Evolutionary conservation across 208 protist species (phyloP).

Genomic region (Trypanosoma scelopori): DNA sequence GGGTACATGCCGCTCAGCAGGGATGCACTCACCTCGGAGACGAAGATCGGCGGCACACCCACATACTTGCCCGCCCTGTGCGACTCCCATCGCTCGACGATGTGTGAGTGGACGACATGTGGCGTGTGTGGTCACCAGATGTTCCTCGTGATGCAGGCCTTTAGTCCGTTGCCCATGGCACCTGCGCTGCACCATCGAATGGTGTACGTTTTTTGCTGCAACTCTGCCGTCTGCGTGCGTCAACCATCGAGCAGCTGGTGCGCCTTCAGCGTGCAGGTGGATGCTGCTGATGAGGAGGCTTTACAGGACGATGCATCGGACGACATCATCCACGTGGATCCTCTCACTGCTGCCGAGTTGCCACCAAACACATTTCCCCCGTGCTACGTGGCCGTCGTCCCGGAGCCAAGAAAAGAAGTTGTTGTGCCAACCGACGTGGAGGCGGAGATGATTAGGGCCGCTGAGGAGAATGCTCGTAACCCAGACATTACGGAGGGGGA

Average conservation of each 20-base stretch:
- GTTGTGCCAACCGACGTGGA: slow-evolving; percentile 66
- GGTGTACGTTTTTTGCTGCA: slow-evolving; percentile 85
- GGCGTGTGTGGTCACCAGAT: slow-evolving; percentile 64
- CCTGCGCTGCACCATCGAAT: slow-evolving; percentile 59
- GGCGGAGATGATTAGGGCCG: slow-evolving; percentile 56
- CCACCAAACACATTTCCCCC: slow-evolving; percentile 57
- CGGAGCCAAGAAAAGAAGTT: slow-evolving; percentile 61
- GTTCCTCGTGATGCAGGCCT: slow-evolving; percentile 77
- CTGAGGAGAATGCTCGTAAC: slow-evolving; percentile 44
- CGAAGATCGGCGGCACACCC: slow-evolving; percentile 70
- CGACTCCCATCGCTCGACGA: slow-evolving; percentile 29
- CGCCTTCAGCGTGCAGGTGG: slow-evolving; percentile 67
- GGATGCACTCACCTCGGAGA: slow-evolving; percentile 65
- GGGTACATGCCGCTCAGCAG: slow-evolving; percentile 61
- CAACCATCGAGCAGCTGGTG: slow-evolving; percentile 75
- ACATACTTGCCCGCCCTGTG: slow-evolving; percentile 53
- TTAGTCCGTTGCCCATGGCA: slow-evolving; percentile 55
- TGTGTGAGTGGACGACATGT: slow-evolving; percentile 67
- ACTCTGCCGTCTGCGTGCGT: slow-evolving; percentile 53
- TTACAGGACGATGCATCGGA: slow-evolving; percentile 44
- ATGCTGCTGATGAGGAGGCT: slow-evolving; percentile 37
- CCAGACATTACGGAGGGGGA: slow-evolving; percentile 46
- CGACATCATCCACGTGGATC: slow-evolving; percentile 33
- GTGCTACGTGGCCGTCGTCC: slow-evolving; percentile 61
- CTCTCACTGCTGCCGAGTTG: slow-evolving; percentile 38